Evolutionary conservation across 2,329 filamentous ascomycete genomes (phyloP).

Genomic region (Ascochyta pisi): DNA sequence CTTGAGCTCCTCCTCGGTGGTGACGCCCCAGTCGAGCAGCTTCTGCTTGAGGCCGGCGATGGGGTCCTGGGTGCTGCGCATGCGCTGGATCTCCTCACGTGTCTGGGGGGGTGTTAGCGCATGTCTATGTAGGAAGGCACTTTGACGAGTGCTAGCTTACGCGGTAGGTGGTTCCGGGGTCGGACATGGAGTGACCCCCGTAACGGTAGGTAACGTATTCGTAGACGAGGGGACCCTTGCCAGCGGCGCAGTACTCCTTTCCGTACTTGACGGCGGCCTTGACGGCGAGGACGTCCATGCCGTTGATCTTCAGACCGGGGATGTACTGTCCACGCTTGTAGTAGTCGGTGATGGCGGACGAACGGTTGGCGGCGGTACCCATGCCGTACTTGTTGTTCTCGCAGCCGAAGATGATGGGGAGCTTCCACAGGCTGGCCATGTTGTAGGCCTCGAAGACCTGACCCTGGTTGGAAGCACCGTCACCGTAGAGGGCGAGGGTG

Average conservation of each 20-base stretch:
- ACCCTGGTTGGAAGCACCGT: constrained; percentile 98
- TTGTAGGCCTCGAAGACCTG: constrained; percentile 99
- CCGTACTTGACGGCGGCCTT: constrained; percentile 95
- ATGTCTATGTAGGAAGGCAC: background rate
- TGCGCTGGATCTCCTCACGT: constrained; percentile 98
- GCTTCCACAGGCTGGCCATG: constrained; percentile 99
- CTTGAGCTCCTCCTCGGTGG: constrained; percentile 95
- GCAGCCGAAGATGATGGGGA: constrained; percentile 94
- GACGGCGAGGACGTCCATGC: constrained; percentile 98
- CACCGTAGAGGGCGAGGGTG: constrained; percentile 90
- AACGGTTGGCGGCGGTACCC: constrained; percentile 94
- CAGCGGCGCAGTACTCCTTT: constrained; percentile 82
- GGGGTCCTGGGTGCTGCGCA: constrained; percentile 98
- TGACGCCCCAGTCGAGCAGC: constrained; percentile 93
- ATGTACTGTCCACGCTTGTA: constrained; percentile 99
- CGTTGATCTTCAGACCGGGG: constrained; percentile 98
- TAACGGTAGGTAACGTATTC: constrained; percentile 99
- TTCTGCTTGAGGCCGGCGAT: constrained; percentile 98
- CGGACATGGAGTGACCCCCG: constrained; percentile 99
- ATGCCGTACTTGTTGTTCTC: constrained; percentile 99
- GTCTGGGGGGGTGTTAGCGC: constrained; percentile 59
- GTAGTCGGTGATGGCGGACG: constrained; percentile 97
- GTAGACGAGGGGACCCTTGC: constrained; percentile 92
- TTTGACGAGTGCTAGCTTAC: constrained; percentile 31
- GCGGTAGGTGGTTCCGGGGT: constrained; percentile 98